Base-by-base conservation (phyloP, 2,329 filamentous ascomycete genomes). In the Aspergillus neoniger region DNA sequence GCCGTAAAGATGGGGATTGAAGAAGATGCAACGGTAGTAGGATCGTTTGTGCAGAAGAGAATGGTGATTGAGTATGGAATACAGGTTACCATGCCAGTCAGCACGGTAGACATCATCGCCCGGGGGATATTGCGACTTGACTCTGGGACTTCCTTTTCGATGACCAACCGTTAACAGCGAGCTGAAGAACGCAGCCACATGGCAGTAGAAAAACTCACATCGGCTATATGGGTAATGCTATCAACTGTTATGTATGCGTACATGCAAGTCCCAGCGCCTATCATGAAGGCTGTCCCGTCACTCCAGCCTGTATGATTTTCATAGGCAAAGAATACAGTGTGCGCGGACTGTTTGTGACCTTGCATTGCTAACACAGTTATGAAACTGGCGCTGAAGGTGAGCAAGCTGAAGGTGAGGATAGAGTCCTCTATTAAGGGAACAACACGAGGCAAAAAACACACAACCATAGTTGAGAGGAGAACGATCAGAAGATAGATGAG, bases 261-360 rank as follows among this genome's bases (percentile, higher is more conserved):
- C 63, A 72, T 69, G 57, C 65, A 71, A 52, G 62, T 72, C 55
- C 53, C 62, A 7, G 70, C 60, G 1, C 65, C 68, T 8, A 72
- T 55, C 9, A 70, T 53, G 30, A 67, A 71, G 2, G 68, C 54
- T 4, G 61, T 58, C 0, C 67, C 67, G 38, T 70, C 63, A 9
- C 38, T 49, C 70, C 71, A 74, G 10, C 71, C 71, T n/a, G 60
- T 69, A 4, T 21, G n/a, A 7, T 69, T 69, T 6, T 63, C 48
- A 41, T 59, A 69, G 8, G 63, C 21, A 2, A 41, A 30, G 8
- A 70, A 65, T 0, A 70, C 59, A 15, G 61, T 44, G 6, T 55
- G 36, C 0, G 55, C 63, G 7, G 62, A 39, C 51, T 69, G 65
- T 58, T 66, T 67, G 14, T 63, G 51, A 9, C 50, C 38, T 30